Percentiles rank a stretch among this genome's conserved stretches.
phyloP scores from a whole-genome alignment of 805 yeast genomes.

The Wickerhamiella dianesei region DNA sequence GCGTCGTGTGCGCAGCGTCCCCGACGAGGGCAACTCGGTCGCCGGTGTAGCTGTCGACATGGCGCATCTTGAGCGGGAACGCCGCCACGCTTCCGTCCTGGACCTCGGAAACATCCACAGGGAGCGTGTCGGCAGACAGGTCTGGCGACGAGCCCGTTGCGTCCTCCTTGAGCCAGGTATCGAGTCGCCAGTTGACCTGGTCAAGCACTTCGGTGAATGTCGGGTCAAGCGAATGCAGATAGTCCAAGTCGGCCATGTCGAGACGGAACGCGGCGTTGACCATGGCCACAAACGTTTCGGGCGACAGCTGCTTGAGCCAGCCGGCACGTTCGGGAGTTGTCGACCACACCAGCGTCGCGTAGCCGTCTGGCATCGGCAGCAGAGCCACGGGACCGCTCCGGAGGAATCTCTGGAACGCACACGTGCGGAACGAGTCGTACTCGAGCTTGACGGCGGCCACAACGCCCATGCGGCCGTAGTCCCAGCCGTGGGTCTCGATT shows the following conservation, averaged over 20 bases:
- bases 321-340: conserved; percentile 63
- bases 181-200: conserved; percentile 63
- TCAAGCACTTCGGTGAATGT: conserved; percentile 34
- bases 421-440: conserved; percentile 50
- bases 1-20: conserved; percentile 96
- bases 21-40: conserved; percentile 89
- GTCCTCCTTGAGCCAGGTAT: conserved; percentile 30
- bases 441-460: conserved; percentile 76
- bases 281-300: conserved; percentile 49
- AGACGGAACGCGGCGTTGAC: conserved; percentile 82
- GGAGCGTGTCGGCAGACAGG: conserved; percentile 43
- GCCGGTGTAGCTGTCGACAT: conserved; percentile 76
- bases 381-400: conserved; percentile 89
- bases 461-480: conserved; percentile 75
- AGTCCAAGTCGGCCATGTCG: conserved; percentile 61
- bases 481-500: conserved; percentile 86
- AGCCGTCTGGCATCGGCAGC: conserved; percentile 72
- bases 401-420: conserved; percentile 91
- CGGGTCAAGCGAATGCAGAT: conserved; percentile 37
- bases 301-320: conserved; percentile 43
- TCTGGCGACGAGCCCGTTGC: conserved; percentile 48
- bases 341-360: conserved; percentile 92
- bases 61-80: conserved; percentile 78
- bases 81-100: conserved; percentile 59
- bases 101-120: conserved; percentile 50